Evolutionary conservation across 768 basidiomycete species (phyloP), one percentile per base, ranked within the genome.

Genomic region (Pholiota molesta): DNA sequence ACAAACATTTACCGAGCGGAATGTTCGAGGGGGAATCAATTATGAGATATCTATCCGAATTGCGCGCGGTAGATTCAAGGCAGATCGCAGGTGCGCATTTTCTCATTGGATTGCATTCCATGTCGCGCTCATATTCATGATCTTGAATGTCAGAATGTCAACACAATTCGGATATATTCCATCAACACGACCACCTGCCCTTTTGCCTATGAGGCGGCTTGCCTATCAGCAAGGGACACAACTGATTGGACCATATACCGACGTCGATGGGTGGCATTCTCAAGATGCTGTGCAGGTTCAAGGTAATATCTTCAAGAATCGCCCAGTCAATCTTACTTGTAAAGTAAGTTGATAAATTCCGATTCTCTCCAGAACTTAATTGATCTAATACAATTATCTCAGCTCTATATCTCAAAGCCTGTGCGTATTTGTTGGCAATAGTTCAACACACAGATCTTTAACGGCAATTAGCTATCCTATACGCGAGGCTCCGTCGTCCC

Each of bases 361-460:
- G 16, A 31, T 23, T 28, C 23, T 17, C 42, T 39, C 16, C 19
- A 1, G 28, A 28, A 47, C 40, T 23, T 17, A 35, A 21, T 35
- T 47, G 33, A 37, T 13, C 58, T 21, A 40, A 21, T 37, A 5
- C 19, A 11, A 49, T 26, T 33, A 56, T 13, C 57, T 1, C 40
- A 81, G 77, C 65, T 81, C n/a, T 78, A 69, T 35, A 66, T 80
- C 33, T 74, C 78, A 10, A 79, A 74, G 59, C 79, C 79, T 39
- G 79, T 80, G 49, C 62, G 49, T 57, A 51, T 57, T 40, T 19
- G 10, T 10, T 28, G 16, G 14, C 19, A 23, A 19, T 26, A 21
- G 2, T 21, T 45, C 17, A 8, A 17, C 37, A 1, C 29, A 8
- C 9, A 26, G 16, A 72, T 61, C 33, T 23, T 63, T 17, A 51